Evolutionary conservation across 208 protist species (phyloP).

Genomic region (Crithidia expoeki): DNA sequence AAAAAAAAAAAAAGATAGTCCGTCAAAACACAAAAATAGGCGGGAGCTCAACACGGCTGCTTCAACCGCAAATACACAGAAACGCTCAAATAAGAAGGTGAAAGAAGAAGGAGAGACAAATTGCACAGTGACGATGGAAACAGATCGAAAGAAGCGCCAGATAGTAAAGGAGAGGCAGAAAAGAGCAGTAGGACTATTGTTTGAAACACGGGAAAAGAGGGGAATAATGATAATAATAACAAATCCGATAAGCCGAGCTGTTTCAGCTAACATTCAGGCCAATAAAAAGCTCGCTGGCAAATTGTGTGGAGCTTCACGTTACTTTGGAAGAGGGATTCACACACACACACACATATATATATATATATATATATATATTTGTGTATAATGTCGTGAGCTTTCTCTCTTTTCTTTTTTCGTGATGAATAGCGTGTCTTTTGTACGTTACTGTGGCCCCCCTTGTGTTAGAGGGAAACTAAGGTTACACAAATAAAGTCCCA

Average conservation of each 20-base stretch:
- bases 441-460: too few species aligned
- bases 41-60: background rate
- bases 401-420: too few species aligned
- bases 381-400: background rate
- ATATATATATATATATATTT: slow-evolving; percentile 1
- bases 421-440: too few species aligned
- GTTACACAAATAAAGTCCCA: too few species aligned
- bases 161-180: background rate
- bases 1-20: background rate
- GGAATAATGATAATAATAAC: too few species aligned
- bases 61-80: background rate
- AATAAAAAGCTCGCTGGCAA: too few species aligned
- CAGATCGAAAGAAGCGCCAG: background rate
- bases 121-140: background rate
- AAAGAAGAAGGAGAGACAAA: background rate
- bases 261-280: too few species aligned
- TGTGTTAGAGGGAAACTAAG: too few species aligned
- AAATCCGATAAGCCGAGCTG: too few species aligned
- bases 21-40: background rate
- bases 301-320: too few species aligned
- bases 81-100: background rate
- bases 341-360: background rate
- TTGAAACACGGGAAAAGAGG: background rate
- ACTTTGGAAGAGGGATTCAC: too few species aligned
- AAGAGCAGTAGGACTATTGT: background rate